These are phyloP conservation scores for Neurospora sp. DNA, from an alignment of 495 filamentous ascomycete genomes.

Conservation along the genomic window DNA sequence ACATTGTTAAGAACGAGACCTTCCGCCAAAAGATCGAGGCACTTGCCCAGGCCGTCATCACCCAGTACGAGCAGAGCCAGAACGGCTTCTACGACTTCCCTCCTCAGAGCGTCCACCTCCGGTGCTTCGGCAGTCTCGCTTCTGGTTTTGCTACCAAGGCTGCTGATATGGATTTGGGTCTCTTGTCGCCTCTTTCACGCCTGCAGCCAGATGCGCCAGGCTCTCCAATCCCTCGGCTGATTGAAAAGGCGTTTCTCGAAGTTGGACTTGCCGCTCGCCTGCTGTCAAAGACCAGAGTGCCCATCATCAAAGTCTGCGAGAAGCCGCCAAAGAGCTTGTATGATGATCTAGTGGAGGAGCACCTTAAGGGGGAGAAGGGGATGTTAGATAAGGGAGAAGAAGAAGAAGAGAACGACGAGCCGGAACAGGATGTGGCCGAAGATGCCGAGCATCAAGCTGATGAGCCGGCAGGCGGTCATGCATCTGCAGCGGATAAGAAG, in stretches of 20 bases:
- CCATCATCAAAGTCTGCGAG: conserved; percentile 75
- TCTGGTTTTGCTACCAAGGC: conserved; percentile 64
- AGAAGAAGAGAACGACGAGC: conserved; percentile 31
- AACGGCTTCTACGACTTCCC: conserved; percentile 31
- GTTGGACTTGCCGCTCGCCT: conserved; percentile 57
- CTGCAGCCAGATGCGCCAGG: conserved; percentile 37
- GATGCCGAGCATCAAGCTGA: neutral
- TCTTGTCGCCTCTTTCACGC: conserved; percentile 47
- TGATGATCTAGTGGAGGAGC: conserved; percentile 41
- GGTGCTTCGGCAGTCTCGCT: conserved; percentile 61
- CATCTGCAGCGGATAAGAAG: neutral
- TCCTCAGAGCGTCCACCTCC: conserved; percentile 43
- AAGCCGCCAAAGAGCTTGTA: conserved; percentile 46
- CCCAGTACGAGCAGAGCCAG: conserved; percentile 33
- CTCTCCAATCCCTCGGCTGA: conserved; percentile 49
- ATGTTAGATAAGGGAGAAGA: conserved; percentile 32
- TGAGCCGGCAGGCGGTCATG: neutral
- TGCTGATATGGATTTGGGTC: conserved; percentile 67
- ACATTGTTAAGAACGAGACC: conserved; percentile 51
- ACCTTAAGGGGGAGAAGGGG: conserved; percentile 51
- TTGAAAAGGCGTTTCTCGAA: conserved; percentile 63
- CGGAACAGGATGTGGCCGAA: conserved; percentile 12
- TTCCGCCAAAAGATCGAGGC: conserved; percentile 49
- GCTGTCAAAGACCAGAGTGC: conserved; percentile 62
- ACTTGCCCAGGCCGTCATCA: conserved; percentile 45